Evolutionary conservation across 75 land plant species (phyloP).

Genomic region (Pseudotsuga menziesii): DNA sequence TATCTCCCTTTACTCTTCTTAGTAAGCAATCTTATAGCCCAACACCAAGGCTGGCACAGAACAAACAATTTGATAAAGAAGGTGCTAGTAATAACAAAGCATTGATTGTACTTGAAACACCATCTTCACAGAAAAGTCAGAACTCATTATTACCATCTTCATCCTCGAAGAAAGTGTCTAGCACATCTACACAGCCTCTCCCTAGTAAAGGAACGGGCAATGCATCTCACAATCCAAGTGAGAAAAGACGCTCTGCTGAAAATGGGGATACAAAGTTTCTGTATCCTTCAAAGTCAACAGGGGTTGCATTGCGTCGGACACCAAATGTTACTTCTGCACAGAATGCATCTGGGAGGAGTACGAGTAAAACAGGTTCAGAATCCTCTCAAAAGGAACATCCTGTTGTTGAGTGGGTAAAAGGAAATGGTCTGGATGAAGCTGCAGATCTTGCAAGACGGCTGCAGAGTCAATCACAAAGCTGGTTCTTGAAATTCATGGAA

Average conservation of each 20-base stretch:
- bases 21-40: conserved; percentile 16
- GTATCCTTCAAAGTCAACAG: not conserved
- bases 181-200: conserved; percentile 3
- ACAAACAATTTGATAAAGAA: conserved; percentile 2
- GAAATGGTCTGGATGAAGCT: conserved; percentile 52
- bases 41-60: conserved; percentile 4
- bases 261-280: conserved; percentile 7
- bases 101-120: conserved; percentile 10
- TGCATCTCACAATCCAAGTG: conserved; percentile 1
- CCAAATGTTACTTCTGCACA: conserved; percentile 5
- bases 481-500: conserved; percentile 88
- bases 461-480: conserved; percentile 53
- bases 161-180: conserved; percentile 12
- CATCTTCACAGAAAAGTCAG: conserved; percentile 17
- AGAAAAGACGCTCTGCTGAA: conserved; percentile 2
- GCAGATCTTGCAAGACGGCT: conserved; percentile 58
- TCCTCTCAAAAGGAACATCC: not conserved
- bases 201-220: conserved; percentile 5
- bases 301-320: not conserved
- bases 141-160: conserved; percentile 14
- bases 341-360: not conserved
- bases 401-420: conserved; percentile 48
- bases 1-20: conserved; percentile 64
- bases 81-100: not conserved
- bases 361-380: not conserved